Conservation (phyloP, 345 rosid species). For the Raphanus sativus region DNA sequence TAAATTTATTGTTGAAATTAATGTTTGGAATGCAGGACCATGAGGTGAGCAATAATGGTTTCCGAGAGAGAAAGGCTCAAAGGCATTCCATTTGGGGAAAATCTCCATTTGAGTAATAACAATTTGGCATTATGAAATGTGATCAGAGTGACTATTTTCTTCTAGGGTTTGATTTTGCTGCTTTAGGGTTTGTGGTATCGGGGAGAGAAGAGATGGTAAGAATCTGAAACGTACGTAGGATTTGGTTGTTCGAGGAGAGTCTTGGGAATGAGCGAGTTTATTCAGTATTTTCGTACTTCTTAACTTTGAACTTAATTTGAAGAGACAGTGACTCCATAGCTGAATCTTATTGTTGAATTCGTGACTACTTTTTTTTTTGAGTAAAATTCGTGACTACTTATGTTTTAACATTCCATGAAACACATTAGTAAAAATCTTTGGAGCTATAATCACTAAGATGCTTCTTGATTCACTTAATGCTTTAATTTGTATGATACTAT, state of each 20-base stretch:
- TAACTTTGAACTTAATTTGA: conserved; percentile 23
- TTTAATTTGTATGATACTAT: background rate
- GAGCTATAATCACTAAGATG: background rate
- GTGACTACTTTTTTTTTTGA: background rate
- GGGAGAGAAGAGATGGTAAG: conserved; percentile 2
- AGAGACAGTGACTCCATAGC: conserved; percentile 26
- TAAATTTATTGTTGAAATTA: conserved; percentile 21
- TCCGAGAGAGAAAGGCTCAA: conserved; percentile 68
- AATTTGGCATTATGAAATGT: conserved; percentile 8
- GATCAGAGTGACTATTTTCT: conserved; percentile 33
- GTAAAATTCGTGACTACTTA: too few relatives aligned
- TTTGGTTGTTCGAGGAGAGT: conserved; percentile 32
- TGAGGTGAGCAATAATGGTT: conserved; percentile 56
- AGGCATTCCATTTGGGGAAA: conserved; percentile 66
- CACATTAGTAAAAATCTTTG: conserved; percentile 13
- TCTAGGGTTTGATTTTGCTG: conserved; percentile 33
- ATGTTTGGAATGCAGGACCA: conserved; percentile 54
- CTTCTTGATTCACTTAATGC: conserved; percentile 3
- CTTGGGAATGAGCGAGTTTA: conserved; percentile 34
- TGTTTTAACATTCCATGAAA: conserved; percentile 10
- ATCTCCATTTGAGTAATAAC: conserved; percentile 53
- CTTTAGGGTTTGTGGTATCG: conserved; percentile 25
- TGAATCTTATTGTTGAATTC: conserved; percentile 15
- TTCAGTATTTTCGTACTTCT: conserved; percentile 25
- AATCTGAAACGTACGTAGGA: conserved; percentile 22